Evolutionary conservation across 768 basidiomycete genomes (phyloP).

Genomic region (Leccinum pellstonianum): DNA sequence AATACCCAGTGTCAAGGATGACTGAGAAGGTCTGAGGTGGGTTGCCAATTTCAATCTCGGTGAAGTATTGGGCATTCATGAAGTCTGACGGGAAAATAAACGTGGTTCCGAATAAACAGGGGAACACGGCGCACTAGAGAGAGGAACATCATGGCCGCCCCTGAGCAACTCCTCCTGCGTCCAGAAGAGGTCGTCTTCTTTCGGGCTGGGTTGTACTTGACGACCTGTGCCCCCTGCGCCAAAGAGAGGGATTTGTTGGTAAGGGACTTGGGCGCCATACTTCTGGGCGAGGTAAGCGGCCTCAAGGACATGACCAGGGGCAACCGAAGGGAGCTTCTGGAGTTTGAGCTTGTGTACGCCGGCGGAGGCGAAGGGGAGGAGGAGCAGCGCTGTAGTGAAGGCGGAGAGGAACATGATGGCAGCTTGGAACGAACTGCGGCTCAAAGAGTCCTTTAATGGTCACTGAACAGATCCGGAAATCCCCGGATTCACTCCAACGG

Average conservation of each 20-base stretch:
- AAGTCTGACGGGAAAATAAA: conserved; percentile 59
- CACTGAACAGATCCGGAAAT: conserved; percentile 11
- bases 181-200: conserved; percentile 71
- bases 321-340: conserved; percentile 71
- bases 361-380: conserved; percentile 48
- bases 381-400: conserved; percentile 35
- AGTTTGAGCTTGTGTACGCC: conserved; percentile 85
- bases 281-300: conserved; percentile 91
- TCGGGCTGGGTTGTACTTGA: conserved; percentile 45
- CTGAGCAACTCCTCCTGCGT: conserved; percentile 68
- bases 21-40: conserved; percentile 93
- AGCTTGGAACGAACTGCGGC: conserved; percentile 2
- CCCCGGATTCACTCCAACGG: conserved; percentile 16
- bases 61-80: conserved; percentile 97
- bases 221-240: conserved; percentile 77
- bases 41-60: conserved; percentile 79
- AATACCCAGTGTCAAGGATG: conserved; percentile 86
- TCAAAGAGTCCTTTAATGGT: conserved; percentile 26
- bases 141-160: conserved; percentile 83
- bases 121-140: conserved; percentile 52
- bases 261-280: conserved; percentile 58
- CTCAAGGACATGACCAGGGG: conserved; percentile 64
- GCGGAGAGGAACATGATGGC: conserved; percentile 44
- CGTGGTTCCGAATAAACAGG: background rate
- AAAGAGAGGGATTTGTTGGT: conserved; percentile 59